Percentiles rank a stretch among this genome's conserved stretches.
Evolutionary conservation across 1,139 yeast species (phyloP).

Genomic region (Zygosaccharomyces sapae): DNA sequence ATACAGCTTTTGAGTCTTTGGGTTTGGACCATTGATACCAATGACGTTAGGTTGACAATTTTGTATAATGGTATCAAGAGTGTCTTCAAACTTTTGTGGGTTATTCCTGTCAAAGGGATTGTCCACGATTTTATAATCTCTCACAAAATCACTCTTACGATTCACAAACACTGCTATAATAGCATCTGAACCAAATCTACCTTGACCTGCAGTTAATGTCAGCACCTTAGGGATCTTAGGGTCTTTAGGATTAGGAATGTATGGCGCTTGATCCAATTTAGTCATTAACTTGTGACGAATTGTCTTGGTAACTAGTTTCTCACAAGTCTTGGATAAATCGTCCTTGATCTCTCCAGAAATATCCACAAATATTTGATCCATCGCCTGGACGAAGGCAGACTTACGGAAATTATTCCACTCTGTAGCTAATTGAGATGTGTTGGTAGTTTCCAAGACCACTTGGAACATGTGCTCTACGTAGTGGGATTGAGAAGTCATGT

Average conservation of each 20-base stretch:
- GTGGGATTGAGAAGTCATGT: constrained; percentile 41
- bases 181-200: constrained; percentile 76
- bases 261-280: constrained; percentile 90
- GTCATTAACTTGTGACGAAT: constrained; percentile 65
- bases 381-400: constrained; percentile 59
- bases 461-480: constrained; percentile 50
- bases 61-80: constrained; percentile 52
- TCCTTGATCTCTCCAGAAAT: constrained; percentile 79
- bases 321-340: constrained; percentile 73
- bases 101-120: constrained; percentile 50
- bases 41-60: constrained; percentile 75
- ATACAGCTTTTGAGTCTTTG: constrained; percentile 59
- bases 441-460: constrained; percentile 70
- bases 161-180: constrained; percentile 76
- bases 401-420: constrained; percentile 82
- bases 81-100: constrained; percentile 52
- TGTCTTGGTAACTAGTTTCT: constrained; percentile 61
- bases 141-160: constrained; percentile 75
- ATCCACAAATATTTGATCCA: constrained; percentile 63
- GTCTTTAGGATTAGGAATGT: constrained; percentile 70
- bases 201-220: constrained; percentile 81
- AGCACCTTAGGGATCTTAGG: constrained; percentile 85
- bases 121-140: constrained; percentile 71
- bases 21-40: constrained; percentile 84
- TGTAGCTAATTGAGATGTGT: constrained; percentile 72